phyloP scores from a whole-genome alignment of 768 basidiomycete species.

The Amanita muscaria region DNA sequence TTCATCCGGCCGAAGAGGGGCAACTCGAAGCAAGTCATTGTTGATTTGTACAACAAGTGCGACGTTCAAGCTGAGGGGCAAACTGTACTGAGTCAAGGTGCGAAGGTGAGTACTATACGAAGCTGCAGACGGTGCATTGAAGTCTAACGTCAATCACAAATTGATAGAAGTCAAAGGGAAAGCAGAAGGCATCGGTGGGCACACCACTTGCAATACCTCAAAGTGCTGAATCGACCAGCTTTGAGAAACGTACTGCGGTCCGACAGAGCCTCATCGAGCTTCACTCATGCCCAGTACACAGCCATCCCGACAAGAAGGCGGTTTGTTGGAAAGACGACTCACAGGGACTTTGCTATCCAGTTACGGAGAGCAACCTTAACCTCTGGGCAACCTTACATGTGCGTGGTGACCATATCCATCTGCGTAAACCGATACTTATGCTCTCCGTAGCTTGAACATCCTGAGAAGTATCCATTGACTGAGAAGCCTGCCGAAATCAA shows the following conservation, averaged over 20 bases:
- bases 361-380: constrained; percentile 8
- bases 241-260: constrained; percentile 3
- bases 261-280: constrained; percentile 3
- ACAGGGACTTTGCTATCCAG: constrained; percentile 6
- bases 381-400: constrained; percentile 8
- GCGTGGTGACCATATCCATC: not conserved
- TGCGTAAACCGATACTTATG: not conserved
- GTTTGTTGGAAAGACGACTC: constrained; percentile 4
- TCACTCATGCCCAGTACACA: constrained; percentile 5
- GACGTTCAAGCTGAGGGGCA: constrained; percentile 4
- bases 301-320: constrained; percentile 3
- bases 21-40: constrained; percentile 2
- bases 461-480: constrained; percentile 2
- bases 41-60: not conserved
- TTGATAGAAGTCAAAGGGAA: not conserved
- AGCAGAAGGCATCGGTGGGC: not conserved
- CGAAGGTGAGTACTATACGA: constrained; percentile 1
- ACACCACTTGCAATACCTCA: not conserved
- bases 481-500: constrained; percentile 3
- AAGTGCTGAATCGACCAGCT: not conserved
- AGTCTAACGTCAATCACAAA: too few relatives aligned
- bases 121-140: too few relatives aligned
- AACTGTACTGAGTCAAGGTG: not conserved
- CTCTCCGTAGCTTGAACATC: constrained; percentile 3
- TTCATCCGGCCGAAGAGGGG: constrained; percentile 1